Evolutionary conservation across 768 basidiomycete genomes (phyloP).

Genomic region (Lactarius evosmus): DNA sequence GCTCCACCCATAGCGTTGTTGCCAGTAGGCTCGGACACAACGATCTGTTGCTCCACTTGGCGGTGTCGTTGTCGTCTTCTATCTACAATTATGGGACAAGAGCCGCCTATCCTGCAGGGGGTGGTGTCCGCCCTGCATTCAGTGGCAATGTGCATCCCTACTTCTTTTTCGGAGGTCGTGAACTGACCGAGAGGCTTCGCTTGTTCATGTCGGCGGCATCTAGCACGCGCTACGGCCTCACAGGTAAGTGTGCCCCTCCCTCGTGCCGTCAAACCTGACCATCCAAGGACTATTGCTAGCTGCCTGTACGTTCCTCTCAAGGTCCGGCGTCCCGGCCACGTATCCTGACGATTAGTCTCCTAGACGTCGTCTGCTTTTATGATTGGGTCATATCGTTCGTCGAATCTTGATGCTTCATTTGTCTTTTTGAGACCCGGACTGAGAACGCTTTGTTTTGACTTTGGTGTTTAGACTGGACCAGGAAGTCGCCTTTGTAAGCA

Average conservation of each 20-base stretch:
- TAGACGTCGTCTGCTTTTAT: slow-evolving; percentile 25
- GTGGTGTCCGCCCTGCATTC: neutral
- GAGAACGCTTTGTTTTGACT: neutral
- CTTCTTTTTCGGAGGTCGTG: neutral
- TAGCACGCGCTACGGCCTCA: slow-evolving; percentile 22
- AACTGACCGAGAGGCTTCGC: neutral
- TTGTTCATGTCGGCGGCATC: neutral
- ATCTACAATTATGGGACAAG: neutral
- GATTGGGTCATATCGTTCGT: slow-evolving; percentile 29
- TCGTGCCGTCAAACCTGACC: neutral
- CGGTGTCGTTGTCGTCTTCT: neutral
- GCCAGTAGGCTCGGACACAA: neutral
- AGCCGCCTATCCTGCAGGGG: neutral
- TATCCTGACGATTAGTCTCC: neutral
- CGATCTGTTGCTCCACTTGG: neutral
- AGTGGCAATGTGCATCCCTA: neutral
- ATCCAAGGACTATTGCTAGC: neutral
- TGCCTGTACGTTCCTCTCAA: slow-evolving; percentile 11
- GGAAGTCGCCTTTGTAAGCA: slow-evolving; percentile 17
- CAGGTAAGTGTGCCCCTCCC: neutral
- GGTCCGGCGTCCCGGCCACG: neutral
- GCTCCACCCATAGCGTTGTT: neutral
- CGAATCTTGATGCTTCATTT: neutral
- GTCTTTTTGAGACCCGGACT: neutral
- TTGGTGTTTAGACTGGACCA: slow-evolving; percentile 18